phyloP scores from a whole-genome alignment of 108 stramenopile genomes.

The Phaeodactylum tricornutum region DNA sequence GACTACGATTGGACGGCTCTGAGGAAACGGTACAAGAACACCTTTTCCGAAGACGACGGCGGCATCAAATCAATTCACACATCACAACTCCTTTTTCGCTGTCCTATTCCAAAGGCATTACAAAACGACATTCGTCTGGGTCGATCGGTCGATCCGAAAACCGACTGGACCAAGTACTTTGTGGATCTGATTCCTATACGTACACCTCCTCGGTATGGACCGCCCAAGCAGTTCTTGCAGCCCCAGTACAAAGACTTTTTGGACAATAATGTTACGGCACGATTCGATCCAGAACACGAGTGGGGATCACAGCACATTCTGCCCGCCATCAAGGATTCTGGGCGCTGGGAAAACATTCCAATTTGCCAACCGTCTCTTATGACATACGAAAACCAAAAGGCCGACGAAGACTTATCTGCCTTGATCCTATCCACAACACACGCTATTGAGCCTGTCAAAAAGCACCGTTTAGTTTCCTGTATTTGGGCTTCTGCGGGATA shows the following conservation, averaged over 20 bases:
- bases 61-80: conserved; percentile 69
- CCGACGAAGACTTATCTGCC: background rate
- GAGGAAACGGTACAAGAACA: conserved; percentile 41
- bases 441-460: conserved; percentile 12
- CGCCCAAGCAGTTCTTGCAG: conserved; percentile 46
- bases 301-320: conserved; percentile 70
- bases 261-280: conserved; percentile 5
- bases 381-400: conserved; percentile 13
- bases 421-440: conserved; percentile 8
- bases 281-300: conserved; percentile 40
- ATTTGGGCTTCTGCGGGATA: conserved; percentile 78
- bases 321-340: conserved; percentile 60
- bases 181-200: conserved; percentile 81
- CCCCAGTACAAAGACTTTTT: conserved; percentile 40
- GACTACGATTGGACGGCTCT: conserved; percentile 74
- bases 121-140: conserved; percentile 40
- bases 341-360: conserved; percentile 83
- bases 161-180: conserved; percentile 59
- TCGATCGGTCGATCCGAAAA: conserved; percentile 30
- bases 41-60: conserved; percentile 48
- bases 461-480: conserved; percentile 68
- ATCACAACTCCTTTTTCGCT: conserved; percentile 68
- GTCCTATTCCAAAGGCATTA: conserved; percentile 58
- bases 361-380: conserved; percentile 48
- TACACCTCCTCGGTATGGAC: conserved; percentile 71